A percentile compares a stretch with the other conserved stretches of the same genome.
phyloP scores from a whole-genome alignment of 2,329 filamentous ascomycete genomes.

The Aspergillus glaucus region DNA sequence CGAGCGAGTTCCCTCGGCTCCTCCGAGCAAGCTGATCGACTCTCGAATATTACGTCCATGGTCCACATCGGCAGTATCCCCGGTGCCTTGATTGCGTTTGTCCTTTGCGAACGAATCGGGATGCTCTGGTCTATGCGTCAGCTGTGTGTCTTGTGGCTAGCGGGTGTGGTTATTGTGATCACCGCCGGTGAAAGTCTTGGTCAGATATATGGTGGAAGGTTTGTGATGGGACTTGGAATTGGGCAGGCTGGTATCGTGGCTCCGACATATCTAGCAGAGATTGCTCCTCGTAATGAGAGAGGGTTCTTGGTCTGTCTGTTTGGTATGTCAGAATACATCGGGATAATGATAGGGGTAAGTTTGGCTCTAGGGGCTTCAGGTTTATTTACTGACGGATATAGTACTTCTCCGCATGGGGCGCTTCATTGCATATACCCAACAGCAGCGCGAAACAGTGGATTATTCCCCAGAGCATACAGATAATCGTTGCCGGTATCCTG shows the following conservation, averaged over 20 bases:
- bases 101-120: constrained; percentile 23
- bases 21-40: constrained; percentile 22
- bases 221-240: constrained; percentile 28
- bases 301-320: constrained; percentile 47
- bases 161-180: constrained; percentile 27
- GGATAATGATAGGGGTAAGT: constrained; percentile 16
- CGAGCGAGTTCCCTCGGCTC: constrained; percentile 4
- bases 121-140: constrained; percentile 18
- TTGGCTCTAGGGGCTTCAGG: neutral
- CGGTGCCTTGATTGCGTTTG: constrained; percentile 27
- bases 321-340: constrained; percentile 16
- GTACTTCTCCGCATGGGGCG: constrained; percentile 38
- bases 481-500: constrained; percentile 65
- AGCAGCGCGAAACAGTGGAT: constrained; percentile 44
- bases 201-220: constrained; percentile 25
- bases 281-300: constrained; percentile 63
- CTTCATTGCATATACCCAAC: constrained; percentile 42
- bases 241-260: constrained; percentile 68
- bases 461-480: constrained; percentile 62
- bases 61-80: constrained; percentile 35
- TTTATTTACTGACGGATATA: constrained; percentile 2
- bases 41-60: constrained; percentile 35
- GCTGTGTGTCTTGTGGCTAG: constrained; percentile 14
- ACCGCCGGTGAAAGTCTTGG: constrained; percentile 24
- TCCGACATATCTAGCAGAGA: constrained; percentile 82